Evolutionary conservation across 2,329 filamentous ascomycete species (phyloP), one percentile per base, ranked within the genome.

Genomic region (Beauveria brongniartii): DNA sequence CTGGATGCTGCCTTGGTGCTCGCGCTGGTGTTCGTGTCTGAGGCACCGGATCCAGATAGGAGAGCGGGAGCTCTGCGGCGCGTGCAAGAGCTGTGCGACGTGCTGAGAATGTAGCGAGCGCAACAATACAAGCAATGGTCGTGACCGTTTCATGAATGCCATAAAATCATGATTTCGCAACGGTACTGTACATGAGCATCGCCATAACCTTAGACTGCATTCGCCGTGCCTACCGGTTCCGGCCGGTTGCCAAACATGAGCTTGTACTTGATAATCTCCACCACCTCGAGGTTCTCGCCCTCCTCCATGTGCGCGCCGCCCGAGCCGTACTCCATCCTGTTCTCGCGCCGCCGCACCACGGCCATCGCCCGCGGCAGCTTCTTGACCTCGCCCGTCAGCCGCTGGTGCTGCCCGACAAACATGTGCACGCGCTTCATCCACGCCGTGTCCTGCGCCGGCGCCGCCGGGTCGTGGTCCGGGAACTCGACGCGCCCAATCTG

Each of bases 391-490:
- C 94, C 94, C 1, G 86, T 90, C 70, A 97, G 82, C 63, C 92
- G 83, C 76, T 97, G 94, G 71, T 97, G 89, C 69, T 88, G 84
- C 6, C 93, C 94, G 5, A 97, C 83, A 70, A 93, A 96, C 54
- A 97, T 77, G 70, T 96, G 90, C 30, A 93, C 91, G 41, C 85
- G 82, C 75, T 92, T 95, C 90, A 93, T 96, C 92, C 92, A 97
- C 10, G 82, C 82, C 0, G 84, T 87, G 67, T 84, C 72, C 5
- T 24, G 10, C 54, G 69, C 69, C 14, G 67, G 67, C 28, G 67
- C 72, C 14, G 69, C 68, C 9, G 83, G 74, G 57, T 83, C 78
- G 71, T 92, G 91, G 67, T 90, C 82, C 1, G 91, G 91, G 68
- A 96, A 96, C 37, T 88, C 82, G 34, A 96, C 80, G 61, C 84